A percentile compares a stretch with the other conserved stretches of the same genome.
Conservation (phyloP, 1,284 basidiomycete species). For the Coniophora puteana region DNA sequence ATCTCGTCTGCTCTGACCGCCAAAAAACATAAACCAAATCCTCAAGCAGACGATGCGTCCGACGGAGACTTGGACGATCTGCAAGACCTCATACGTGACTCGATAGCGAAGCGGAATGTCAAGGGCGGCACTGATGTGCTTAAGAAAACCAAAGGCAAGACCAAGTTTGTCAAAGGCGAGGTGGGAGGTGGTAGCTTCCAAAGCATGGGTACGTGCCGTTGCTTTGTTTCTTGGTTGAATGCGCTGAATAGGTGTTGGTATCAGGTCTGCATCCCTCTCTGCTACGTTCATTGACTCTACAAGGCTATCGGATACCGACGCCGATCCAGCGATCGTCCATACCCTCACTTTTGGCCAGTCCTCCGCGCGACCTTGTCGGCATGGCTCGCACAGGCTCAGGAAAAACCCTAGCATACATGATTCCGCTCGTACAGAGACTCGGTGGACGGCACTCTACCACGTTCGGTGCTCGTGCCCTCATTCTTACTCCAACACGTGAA, state of each 20-base stretch:
- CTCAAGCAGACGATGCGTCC: constrained; percentile 23
- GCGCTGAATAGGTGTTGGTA: constrained; percentile 7
- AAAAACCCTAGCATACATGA: constrained; percentile 95
- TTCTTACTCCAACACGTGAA: constrained; percentile 92
- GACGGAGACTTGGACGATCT: constrained; percentile 54
- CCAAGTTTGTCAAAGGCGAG: constrained; percentile 64
- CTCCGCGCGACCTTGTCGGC: constrained; percentile 93
- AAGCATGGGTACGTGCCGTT: constrained; percentile 68
- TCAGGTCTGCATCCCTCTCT: constrained; percentile 84
- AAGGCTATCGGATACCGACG: constrained; percentile 94
- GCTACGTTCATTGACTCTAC: constrained; percentile 82
- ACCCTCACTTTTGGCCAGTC: constrained; percentile 79
- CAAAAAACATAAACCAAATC: too few relatives aligned
- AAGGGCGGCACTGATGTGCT: constrained; percentile 68
- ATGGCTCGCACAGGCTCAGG: constrained; percentile 99
- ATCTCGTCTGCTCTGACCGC: constrained; percentile 41
- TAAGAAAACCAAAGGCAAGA: constrained; percentile 68
- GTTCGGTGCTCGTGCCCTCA: constrained; percentile 86
- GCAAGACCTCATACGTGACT: constrained; percentile 55
- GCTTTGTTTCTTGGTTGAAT: constrained; percentile 4
- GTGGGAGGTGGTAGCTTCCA: constrained; percentile 84
- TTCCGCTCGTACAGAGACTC: constrained; percentile 88
- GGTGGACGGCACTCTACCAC: constrained; percentile 76
- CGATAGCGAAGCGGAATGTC: constrained; percentile 62
- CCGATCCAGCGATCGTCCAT: constrained; percentile 94